Base-by-base conservation (phyloP, 169 alveolate genomes). In the Cyclospora cayetanensis region DNA sequence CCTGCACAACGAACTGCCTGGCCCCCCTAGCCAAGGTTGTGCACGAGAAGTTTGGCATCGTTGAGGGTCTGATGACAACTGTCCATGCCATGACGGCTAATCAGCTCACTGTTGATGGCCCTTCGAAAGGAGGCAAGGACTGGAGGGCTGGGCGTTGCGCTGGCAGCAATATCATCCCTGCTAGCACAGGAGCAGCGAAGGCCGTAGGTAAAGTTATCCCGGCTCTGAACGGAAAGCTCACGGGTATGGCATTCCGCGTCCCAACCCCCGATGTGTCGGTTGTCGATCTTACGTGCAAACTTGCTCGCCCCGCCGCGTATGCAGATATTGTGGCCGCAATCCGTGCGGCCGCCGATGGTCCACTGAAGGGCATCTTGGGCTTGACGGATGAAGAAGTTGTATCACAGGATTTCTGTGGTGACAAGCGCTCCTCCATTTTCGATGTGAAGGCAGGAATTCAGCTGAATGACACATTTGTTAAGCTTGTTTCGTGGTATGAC, bases 61-160 rank as follows among this genome's bases (percentile, higher is more conserved):
- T 83, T 4, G 99, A 99, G 95, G 99, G 99, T 42, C 96, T 99
- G 66, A 99, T 99, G 99, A 99, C 99, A 91, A 99, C 99, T n/a
- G 99, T 99, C 50, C 99, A 99, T 95, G 99, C 99, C 60, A 95
- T 98, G 93, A 99, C 99, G 22, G 99, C 99, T 70, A 99, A 97
- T 96, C 99, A 99, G 96, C 96, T 98, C 92, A 98, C 99, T 87
- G 99, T 99, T 53, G 99, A 99, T 93, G 99, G 99, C 63, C 99
- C 99, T 74, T 97, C 99, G 52, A 97, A 98, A 93, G 99, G 99
- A 29, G 99, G 99, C 79, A 99, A 99, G 96, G 99, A 99, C 98
- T 99, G 99, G 99, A 97, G 99, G 93, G 99, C 99, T 46, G 99
- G 99, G 52, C 97, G 99, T 85, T 98, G 99, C 91, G 99, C 99